Evolutionary conservation across 495 filamentous ascomycete species (phyloP).

Genomic region (Monascus purpureus): DNA sequence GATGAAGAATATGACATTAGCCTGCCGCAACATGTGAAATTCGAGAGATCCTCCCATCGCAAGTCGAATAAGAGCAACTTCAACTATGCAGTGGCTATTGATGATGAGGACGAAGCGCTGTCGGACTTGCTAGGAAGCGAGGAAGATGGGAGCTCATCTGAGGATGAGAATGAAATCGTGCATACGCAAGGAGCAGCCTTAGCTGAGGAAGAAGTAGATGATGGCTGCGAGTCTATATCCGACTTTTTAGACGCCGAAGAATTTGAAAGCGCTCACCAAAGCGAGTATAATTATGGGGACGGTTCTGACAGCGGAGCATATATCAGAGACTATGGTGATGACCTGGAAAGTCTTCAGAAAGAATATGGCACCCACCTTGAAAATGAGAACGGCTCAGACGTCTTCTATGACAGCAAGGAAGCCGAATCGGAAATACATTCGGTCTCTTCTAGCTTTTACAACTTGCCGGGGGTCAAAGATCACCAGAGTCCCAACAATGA

Average conservation of each 20-base stretch:
- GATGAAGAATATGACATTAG: not conserved
- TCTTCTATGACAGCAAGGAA: slow-evolving; percentile 1
- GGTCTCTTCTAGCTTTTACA: not conserved
- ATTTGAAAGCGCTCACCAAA: not conserved
- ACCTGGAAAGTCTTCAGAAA: no score
- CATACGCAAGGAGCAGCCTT: not conserved
- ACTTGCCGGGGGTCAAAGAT: not conserved
- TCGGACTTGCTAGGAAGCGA: not conserved
- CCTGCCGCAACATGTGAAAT: not conserved
- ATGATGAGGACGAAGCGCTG: not conserved
- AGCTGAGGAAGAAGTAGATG: not conserved
- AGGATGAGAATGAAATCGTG: not conserved
- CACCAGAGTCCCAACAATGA: not conserved
- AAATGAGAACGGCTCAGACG: not conserved
- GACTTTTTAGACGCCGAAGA: not conserved
- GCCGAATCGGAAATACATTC: not conserved
- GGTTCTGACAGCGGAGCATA: not conserved
- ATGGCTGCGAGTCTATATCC: not conserved
- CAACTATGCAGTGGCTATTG: not conserved
- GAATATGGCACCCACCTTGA: no score
- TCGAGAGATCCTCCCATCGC: not conserved
- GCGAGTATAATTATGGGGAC: not conserved
- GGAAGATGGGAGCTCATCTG: not conserved
- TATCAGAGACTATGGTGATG: no score
- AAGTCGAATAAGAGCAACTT: not conserved